These are phyloP conservation scores for Rhizopus arrhizus DNA, from an alignment of 371 early-diverging fungal species.

Conservation along the genomic window DNA sequence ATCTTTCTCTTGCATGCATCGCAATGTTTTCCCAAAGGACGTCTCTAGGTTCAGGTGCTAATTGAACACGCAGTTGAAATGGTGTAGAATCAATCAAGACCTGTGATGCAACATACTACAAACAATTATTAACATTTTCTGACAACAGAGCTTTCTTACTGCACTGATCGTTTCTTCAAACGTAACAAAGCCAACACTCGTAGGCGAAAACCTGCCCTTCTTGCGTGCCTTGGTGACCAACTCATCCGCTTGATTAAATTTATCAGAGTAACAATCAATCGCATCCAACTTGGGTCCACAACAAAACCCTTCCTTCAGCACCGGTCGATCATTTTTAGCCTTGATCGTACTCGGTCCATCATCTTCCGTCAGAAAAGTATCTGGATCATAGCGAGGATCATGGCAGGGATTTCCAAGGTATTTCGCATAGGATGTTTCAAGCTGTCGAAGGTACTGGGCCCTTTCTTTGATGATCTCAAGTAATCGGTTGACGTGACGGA, in stretches of 20 bases:
- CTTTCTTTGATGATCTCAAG: slow-evolving; percentile 50
- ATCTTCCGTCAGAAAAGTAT: slow-evolving; percentile 44
- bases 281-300: slow-evolving; percentile 68
- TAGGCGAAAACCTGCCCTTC: slow-evolving; percentile 57
- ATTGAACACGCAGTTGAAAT: slow-evolving; percentile 65
- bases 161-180: slow-evolving; percentile 74
- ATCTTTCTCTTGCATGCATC: slow-evolving; percentile 55
- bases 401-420: slow-evolving; percentile 54
- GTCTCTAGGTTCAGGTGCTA: slow-evolving; percentile 81
- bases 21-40: slow-evolving; percentile 76
- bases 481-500: slow-evolving; percentile 58
- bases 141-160: slow-evolving; percentile 29
- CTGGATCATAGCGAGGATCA: slow-evolving; percentile 26
- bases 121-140: neutral
- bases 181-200: slow-evolving; percentile 78
- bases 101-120: slow-evolving; percentile 63
- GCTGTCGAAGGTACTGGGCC: slow-evolving; percentile 40
- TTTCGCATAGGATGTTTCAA: slow-evolving; percentile 48
- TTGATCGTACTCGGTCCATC: slow-evolving; percentile 23
- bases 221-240: slow-evolving; percentile 61
- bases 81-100: slow-evolving; percentile 65
- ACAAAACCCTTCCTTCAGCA: slow-evolving; percentile 31
- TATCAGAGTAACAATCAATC: slow-evolving; percentile 65
- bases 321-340: slow-evolving; percentile 28
- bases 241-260: slow-evolving; percentile 65